Evolutionary conservation across 1,284 basidiomycete species (phyloP).

Genomic region (Heterobasidion parviporum): DNA sequence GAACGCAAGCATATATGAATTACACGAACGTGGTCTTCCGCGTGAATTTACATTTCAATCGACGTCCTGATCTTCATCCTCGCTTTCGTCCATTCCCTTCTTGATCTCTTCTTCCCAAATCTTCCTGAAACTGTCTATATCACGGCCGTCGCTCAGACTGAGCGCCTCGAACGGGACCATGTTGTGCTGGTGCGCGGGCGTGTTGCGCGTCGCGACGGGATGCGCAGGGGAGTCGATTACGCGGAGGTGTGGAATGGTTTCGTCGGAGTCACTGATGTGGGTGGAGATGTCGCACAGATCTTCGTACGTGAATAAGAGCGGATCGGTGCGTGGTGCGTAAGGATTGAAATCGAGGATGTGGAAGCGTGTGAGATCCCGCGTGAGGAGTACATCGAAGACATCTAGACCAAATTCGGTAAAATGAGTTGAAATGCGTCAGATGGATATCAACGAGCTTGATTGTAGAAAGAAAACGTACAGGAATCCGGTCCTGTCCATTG

Average conservation of each 20-base stretch:
- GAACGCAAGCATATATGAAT: too few relatives aligned
- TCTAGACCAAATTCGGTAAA: slow-evolving; percentile 36
- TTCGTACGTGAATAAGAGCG: slow-evolving; percentile 80
- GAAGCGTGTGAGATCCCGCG: slow-evolving; percentile 65
- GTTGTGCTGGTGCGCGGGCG: slow-evolving; percentile 78
- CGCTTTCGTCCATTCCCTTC: slow-evolving; percentile 1
- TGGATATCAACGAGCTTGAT: background rate
- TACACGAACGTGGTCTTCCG: too few relatives aligned
- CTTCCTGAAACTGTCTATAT: slow-evolving; percentile 65
- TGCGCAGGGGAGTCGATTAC: slow-evolving; percentile 71
- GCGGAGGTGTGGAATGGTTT: slow-evolving; percentile 20
- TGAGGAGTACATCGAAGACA: slow-evolving; percentile 81
- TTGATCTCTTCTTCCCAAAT: slow-evolving; percentile 55
- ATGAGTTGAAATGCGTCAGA: too few relatives aligned
- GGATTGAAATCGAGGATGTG: slow-evolving; percentile 91
- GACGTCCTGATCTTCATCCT: background rate
- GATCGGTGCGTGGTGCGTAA: slow-evolving; percentile 78
- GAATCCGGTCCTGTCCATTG: slow-evolving; percentile 54
- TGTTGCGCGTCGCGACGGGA: slow-evolving; percentile 54
- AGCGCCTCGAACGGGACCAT: slow-evolving; percentile 91
- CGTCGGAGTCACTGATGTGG: slow-evolving; percentile 63
- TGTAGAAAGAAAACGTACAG: slow-evolving; percentile 43
- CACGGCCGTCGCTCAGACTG: slow-evolving; percentile 65
- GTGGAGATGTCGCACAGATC: slow-evolving; percentile 48
- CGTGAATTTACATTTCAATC: too few relatives aligned